A percentile compares a stretch with the other conserved stretches of the same genome.
Conservation (phyloP, 148 eudicot species). For the Talinum fruticosum region DNA sequence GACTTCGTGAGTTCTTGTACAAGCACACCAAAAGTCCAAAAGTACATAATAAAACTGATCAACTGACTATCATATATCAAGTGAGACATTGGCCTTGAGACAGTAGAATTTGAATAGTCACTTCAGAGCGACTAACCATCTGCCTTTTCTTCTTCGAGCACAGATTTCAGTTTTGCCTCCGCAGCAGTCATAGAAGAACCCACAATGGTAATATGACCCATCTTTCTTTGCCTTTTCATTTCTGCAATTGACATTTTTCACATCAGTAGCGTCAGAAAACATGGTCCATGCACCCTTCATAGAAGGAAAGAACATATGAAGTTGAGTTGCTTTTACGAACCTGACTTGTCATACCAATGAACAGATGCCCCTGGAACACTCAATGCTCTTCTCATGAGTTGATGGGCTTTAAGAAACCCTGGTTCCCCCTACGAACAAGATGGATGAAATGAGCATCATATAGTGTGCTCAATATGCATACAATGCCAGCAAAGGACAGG, state of each 20-base stretch:
- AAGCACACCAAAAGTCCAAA: neutral
- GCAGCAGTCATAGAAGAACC: slow-evolving; percentile 72
- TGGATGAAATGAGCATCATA: neutral
- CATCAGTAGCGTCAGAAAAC: neutral
- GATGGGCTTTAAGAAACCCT: slow-evolving; percentile 71
- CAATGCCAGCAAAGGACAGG: neutral
- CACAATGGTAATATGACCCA: slow-evolving; percentile 87
- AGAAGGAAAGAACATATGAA: neutral
- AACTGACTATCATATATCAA: neutral
- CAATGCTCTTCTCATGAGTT: slow-evolving; percentile 58
- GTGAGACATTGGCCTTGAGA: too few species aligned
- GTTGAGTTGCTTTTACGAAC: slow-evolving; percentile 34
- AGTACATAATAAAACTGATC: slow-evolving; percentile 26
- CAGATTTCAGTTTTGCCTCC: slow-evolving; percentile 55
- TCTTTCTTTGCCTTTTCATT: slow-evolving; percentile 86
- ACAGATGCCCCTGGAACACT: slow-evolving; percentile 64
- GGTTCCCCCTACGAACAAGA: slow-evolving; percentile 56
- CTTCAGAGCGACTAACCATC: slow-evolving; percentile 28
- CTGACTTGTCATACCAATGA: slow-evolving; percentile 97
- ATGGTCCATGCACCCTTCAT: neutral
- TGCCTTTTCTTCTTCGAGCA: slow-evolving; percentile 45
- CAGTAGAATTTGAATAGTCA: too few species aligned
- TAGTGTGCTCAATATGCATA: neutral
- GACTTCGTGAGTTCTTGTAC: neutral
- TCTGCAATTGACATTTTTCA: slow-evolving; percentile 42